Evolutionary conservation across 2,329 filamentous ascomycete species (phyloP), one percentile per base, ranked within the genome.

Genomic region (Aspergillus niger): DNA sequence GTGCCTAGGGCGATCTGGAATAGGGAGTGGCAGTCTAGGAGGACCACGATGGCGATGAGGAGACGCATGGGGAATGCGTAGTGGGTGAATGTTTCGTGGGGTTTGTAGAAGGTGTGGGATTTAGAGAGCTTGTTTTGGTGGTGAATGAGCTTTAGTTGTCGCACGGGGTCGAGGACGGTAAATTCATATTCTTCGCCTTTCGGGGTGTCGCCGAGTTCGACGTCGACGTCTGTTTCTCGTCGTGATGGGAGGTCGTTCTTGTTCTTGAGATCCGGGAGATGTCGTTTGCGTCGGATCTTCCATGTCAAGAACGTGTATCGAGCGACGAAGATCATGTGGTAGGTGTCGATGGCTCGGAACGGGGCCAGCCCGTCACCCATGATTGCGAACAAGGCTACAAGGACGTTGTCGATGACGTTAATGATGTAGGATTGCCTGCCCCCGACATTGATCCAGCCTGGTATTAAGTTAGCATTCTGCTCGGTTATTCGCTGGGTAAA

Each of bases 31-130:
- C 85, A 88, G 73, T 96, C 91, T 3, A 95, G 82, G 2, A 96
- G 80, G 6, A 91, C 81, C n/a, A 94, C 89, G 60, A 94, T 88
- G 59, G 90, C 87, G 39, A 95, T 83, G 32, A 96, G 86, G 5
- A 92, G 81, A 32, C 84, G 83, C 1, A 93, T 80, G 0, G 91
- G 91, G 63, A 96, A 96, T 0, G 91, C 89, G 71, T 87, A 83
- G 72, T 96, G 91, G 0, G 91, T 96, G 36, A 86, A 82, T 0
- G 91, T 96, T 76, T 96, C 91, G 74, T 96, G 89, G 0, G 91
- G 91, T 69, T 93, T 93, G 81, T 96, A 96, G 75, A 94, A 96
- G 5, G 90, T 92, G 73, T 96, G 91, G 0, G 89, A 92, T 67
- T 89, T 91, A 70, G 89, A 84, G 70, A 95, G 90, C 70, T 93